Evolutionary conservation across 2,329 filamentous ascomycete species (phyloP).

Genomic region (Alternaria viburni): DNA sequence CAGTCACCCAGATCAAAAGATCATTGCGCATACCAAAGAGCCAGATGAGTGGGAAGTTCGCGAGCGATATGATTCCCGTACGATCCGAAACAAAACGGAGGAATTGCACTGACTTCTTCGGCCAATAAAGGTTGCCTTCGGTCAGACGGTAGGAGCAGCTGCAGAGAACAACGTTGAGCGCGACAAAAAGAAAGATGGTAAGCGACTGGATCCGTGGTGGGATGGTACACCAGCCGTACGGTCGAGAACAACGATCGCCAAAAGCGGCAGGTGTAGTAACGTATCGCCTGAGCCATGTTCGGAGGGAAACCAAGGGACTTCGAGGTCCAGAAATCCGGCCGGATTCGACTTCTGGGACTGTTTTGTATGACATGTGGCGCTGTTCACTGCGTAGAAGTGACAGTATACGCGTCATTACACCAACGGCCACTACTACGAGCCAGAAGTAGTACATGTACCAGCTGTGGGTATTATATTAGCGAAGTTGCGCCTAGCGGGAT

Average conservation of each 20-base stretch:
- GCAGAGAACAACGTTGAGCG: slow-evolving; percentile 53
- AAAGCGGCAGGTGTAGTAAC: slow-evolving; percentile 55
- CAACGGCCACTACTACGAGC: slow-evolving; percentile 33
- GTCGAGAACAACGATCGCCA: slow-evolving; percentile 50
- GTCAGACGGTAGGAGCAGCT: slow-evolving; percentile 55
- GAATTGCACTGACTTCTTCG: slow-evolving; percentile 47
- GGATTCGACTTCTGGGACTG: background rate
- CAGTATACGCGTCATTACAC: slow-evolving; percentile 29
- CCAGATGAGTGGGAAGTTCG: slow-evolving; percentile 70
- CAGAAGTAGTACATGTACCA: slow-evolving; percentile 44
- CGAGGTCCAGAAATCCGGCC: background rate
- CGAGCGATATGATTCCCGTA: slow-evolving; percentile 68
- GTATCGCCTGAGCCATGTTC: slow-evolving; percentile 35
- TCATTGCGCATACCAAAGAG: slow-evolving; percentile 73
- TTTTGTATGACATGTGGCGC: slow-evolving; percentile 10
- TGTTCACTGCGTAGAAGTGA: slow-evolving; percentile 19
- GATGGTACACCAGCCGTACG: slow-evolving; percentile 54
- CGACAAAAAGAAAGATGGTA: slow-evolving; percentile 53
- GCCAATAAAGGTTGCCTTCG: slow-evolving; percentile 55
- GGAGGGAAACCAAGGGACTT: slow-evolving; percentile 1
- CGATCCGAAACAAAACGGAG: slow-evolving; percentile 67
- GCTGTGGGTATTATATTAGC: slow-evolving; percentile 11
- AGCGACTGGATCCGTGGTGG: slow-evolving; percentile 57
- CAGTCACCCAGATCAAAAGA: slow-evolving; percentile 68
- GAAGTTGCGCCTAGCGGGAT: background rate